Evolutionary conservation across 2,329 filamentous ascomycete genomes (phyloP), one percentile per base, ranked within the genome.

Genomic region (Hypoxylon sp.): DNA sequence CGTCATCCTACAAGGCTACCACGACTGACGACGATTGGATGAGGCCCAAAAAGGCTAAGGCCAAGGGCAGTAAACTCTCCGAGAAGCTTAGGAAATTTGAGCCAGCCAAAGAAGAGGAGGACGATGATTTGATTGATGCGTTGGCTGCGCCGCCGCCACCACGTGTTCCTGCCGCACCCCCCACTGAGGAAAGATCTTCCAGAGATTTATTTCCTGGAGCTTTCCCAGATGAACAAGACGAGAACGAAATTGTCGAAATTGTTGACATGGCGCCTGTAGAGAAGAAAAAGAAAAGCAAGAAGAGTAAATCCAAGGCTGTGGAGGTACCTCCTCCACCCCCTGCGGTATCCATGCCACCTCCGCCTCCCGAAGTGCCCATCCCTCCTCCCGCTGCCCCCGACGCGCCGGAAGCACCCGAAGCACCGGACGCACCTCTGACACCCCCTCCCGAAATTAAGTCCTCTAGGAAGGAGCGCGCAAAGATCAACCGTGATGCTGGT

Each of bases 401-500:
- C 19, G 39, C 39, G 8, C 39, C 31, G 19, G 48, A 52, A 7
- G 48, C 31, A 31, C 27, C 51, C 21, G 51, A 56, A 11, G 82
- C 82, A 4, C 82, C 83, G 24, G 85, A 87, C 55, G 80, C 79
- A 44, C 84, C 85, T 32, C 77, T 82, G 51, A 82, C 85, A 6
- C 84, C 86, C 29, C 83, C 85, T 3, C 81, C 87, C 15, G 88
- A 90, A 55, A 81, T 85, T 11, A 89, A 84, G 67, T 88, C 86
- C 3, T 85, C 85, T 2, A 93, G 89, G 80, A 97, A 92, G 77
- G 92, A 97, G 70, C 91, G 93, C 13, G 83, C 91, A 29, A 93
- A 91, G 75, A 88, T 94, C 70, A 92, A 89, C 73, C 92, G 93
- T 64, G 90, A 92, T 39, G 86, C 87, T 65, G 85, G 85, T 37